Evolutionary conservation across 345 rosid species (phyloP).

Genomic region (Boechera retrofracta): DNA sequence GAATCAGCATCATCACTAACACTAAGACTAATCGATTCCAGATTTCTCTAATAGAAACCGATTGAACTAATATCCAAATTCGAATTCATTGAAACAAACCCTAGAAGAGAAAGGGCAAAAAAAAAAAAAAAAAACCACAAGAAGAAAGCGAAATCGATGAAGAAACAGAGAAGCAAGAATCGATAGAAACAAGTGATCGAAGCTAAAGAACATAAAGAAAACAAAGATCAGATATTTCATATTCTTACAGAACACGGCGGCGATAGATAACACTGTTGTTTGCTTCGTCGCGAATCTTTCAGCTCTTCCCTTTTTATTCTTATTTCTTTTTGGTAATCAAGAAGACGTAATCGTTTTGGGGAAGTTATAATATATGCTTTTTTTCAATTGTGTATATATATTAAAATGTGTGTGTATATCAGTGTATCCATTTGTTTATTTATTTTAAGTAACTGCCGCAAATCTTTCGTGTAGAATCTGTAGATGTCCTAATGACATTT

Average conservation of each 20-base stretch:
- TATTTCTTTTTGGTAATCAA: neutral
- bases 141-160: neutral
- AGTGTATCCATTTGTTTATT: neutral
- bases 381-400: neutral
- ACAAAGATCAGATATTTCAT: conserved; percentile 23
- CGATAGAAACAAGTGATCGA: conserved; percentile 13
- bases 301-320: neutral
- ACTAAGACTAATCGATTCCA: conserved; percentile 19
- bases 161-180: conserved; percentile 15
- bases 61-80: conserved; percentile 12
- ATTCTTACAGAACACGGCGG: conserved; percentile 39
- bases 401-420: neutral
- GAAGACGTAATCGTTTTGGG: conserved; percentile 30
- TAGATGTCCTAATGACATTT: neutral
- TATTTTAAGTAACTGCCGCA: conserved; percentile 36
- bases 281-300: conserved; percentile 37
- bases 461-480: conserved; percentile 32
- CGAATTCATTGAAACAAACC: conserved; percentile 19
- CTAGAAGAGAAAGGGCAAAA: conserved; percentile 25
- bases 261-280: conserved; percentile 21
- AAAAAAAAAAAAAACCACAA: neutral
- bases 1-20: conserved; percentile 26
- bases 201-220: neutral
- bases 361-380: neutral
- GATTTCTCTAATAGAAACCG: conserved; percentile 5